Conservation (phyloP, 352 stramenopile species). For the Phytophthora palmivora region DNA sequence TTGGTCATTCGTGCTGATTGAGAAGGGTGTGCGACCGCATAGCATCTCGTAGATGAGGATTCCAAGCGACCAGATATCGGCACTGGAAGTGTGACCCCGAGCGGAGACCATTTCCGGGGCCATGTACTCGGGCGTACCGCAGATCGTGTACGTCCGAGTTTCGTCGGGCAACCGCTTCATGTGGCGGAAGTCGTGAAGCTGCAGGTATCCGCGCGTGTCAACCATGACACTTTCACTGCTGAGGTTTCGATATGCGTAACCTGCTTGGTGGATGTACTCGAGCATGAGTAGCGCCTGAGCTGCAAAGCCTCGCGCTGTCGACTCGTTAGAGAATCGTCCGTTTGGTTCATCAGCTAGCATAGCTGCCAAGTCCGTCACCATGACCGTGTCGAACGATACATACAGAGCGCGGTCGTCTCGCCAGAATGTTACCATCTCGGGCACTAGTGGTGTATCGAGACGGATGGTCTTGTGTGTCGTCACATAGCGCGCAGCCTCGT, state of each 20-base stretch:
- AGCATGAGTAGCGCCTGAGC: conserved; percentile 84
- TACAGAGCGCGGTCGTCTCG: conserved; percentile 85
- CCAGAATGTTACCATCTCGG: conserved; percentile 79
- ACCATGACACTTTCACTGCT: conserved; percentile 89
- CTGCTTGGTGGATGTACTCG: conserved; percentile 83
- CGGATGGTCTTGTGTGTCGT: conserved; percentile 72
- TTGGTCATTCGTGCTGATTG: conserved; percentile 20
- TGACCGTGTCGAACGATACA: conserved; percentile 74
- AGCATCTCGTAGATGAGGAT: conserved; percentile 91
- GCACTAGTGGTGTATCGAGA: conserved; percentile 71
- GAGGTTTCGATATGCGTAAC: conserved; percentile 85
- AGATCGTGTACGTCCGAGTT: conserved; percentile 88
- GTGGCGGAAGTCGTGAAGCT: conserved; percentile 88
- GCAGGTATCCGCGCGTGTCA: conserved; percentile 80
- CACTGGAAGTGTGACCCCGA: conserved; percentile 73
- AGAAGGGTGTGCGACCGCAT: conserved; percentile 87
- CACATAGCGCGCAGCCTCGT: conserved; percentile 79
- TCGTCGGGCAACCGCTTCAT: conserved; percentile 88
- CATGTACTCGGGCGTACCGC: conserved; percentile 90
- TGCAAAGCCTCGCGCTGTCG: conserved; percentile 61
- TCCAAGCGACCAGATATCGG: conserved; percentile 88
- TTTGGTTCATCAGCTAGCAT: conserved; percentile 69
- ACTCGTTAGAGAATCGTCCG: conserved; percentile 57
- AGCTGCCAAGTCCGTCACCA: conserved; percentile 71
- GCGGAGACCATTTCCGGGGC: conserved; percentile 90